A percentile compares a stretch with the other conserved stretches of the same genome.
These are phyloP conservation scores for Rhodamnia rubescens DNA, from an alignment of 345 rosid genomes.

Conservation along the genomic window DNA sequence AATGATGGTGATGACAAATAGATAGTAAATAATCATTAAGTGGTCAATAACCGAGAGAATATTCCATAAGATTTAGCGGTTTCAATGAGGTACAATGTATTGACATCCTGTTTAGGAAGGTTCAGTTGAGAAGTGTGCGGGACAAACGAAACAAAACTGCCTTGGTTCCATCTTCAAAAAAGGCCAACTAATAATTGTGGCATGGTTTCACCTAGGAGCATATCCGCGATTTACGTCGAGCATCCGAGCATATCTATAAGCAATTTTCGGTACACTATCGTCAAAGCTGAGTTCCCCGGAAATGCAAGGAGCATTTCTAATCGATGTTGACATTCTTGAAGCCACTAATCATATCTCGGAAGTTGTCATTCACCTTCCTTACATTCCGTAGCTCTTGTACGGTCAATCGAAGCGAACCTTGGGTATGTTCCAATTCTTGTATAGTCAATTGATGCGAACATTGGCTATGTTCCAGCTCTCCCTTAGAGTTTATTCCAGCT, in stretches of 20 bases:
- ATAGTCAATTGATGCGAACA: no score
- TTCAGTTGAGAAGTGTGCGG: conserved; percentile 8
- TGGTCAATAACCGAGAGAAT: background rate
- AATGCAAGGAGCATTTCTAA: background rate
- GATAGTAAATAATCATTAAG: background rate
- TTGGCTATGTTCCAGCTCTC: no score
- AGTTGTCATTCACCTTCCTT: no score
- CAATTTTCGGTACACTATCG: background rate
- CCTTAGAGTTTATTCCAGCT: no score
- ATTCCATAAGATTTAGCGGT: background rate
- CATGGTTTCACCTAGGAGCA: conserved; percentile 1
- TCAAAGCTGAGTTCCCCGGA: background rate
- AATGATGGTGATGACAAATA: background rate
- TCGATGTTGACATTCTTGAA: no score
- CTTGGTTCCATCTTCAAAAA: conserved; percentile 18
- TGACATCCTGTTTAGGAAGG: conserved; percentile 1
- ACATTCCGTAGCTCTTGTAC: no score
- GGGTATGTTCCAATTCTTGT: no score
- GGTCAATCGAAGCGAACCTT: no score
- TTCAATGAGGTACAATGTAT: background rate
- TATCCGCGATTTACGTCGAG: conserved; percentile 3
- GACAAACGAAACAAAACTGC: background rate
- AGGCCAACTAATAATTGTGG: conserved; percentile 6
- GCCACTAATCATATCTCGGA: no score
- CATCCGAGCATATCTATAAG: background rate